phyloP scores from a whole-genome alignment of 2,329 filamentous ascomycete species.

The Pyrenophora graminea region DNA sequence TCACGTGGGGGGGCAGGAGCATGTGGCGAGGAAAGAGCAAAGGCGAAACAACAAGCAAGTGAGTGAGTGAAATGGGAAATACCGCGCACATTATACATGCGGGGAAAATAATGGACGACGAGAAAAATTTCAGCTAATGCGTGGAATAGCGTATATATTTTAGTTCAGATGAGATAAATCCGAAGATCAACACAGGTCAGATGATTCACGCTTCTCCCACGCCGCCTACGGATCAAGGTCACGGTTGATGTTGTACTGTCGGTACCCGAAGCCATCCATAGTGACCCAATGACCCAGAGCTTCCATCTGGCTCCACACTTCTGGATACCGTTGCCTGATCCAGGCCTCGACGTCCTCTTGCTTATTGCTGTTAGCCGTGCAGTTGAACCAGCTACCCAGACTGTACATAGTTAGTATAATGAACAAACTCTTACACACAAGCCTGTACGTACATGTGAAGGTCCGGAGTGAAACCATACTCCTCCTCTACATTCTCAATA shows the following conservation, averaged over 20 bases:
- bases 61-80: no score
- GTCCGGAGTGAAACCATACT: slow-evolving; percentile 70
- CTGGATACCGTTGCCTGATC: slow-evolving; percentile 70
- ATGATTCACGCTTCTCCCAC: background rate
- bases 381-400: slow-evolving; percentile 76
- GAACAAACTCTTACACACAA: background rate
- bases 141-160: no score
- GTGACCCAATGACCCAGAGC: slow-evolving; percentile 51
- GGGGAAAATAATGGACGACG: no score
- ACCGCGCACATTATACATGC: no score
- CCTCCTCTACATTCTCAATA: slow-evolving; percentile 68
- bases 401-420: slow-evolving; percentile 50
- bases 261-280: slow-evolving; percentile 44
- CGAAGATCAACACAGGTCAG: no score
- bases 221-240: slow-evolving; percentile 38
- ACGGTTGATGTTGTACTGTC: slow-evolving; percentile 42
- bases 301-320: slow-evolving; percentile 69
- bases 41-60: no score
- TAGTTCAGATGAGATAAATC: no score
- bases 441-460: slow-evolving; percentile 66
- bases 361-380: slow-evolving; percentile 65
- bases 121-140: no score
- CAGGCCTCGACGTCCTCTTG: slow-evolving; percentile 75
- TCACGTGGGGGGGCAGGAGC: no score
- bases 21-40: no score